phyloP scores from a whole-genome alignment of 192 early-diverging fungal species.

The Allomyces javanicus region DNA sequence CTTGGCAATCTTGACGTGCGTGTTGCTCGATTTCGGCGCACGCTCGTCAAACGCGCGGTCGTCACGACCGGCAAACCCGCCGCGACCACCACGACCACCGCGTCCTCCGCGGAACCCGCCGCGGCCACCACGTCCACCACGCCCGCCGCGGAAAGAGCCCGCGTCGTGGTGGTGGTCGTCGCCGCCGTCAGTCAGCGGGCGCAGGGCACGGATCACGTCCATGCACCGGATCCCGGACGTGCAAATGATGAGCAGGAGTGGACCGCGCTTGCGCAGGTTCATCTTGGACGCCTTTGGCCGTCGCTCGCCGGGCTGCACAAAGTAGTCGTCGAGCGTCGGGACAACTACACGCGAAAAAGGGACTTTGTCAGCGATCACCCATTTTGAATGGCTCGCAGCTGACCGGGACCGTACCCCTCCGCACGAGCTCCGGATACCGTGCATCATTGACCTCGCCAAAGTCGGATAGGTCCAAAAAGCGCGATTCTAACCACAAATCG shows the following conservation, averaged over 20 bases:
- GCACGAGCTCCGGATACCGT: neutral
- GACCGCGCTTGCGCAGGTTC: neutral
- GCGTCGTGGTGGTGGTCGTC: neutral
- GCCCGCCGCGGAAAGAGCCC: neutral
- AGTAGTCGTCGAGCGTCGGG: too few species aligned
- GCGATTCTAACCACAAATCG: neutral
- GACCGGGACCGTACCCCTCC: neutral
- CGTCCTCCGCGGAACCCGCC: neutral
- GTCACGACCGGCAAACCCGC: neutral
- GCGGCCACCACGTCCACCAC: neutral
- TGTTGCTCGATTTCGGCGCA: neutral
- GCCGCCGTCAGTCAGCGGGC: neutral
- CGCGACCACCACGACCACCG: neutral
- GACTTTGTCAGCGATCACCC: too few species aligned
- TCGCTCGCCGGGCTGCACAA: neutral
- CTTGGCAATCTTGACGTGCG: constrained; percentile 31
- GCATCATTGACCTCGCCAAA: neutral
- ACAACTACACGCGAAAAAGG: too few species aligned
- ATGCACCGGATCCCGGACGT: neutral
- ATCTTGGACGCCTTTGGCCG: neutral
- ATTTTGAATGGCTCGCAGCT: too few species aligned
- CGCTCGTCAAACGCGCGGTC: neutral
- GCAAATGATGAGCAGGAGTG: neutral
- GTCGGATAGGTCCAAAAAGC: neutral
- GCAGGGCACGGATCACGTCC: neutral